Evolutionary conservation across 1,139 yeast genomes (phyloP), one percentile per base, ranked within the genome.

Genomic region (Chernovozyma sophiae-reginae): DNA sequence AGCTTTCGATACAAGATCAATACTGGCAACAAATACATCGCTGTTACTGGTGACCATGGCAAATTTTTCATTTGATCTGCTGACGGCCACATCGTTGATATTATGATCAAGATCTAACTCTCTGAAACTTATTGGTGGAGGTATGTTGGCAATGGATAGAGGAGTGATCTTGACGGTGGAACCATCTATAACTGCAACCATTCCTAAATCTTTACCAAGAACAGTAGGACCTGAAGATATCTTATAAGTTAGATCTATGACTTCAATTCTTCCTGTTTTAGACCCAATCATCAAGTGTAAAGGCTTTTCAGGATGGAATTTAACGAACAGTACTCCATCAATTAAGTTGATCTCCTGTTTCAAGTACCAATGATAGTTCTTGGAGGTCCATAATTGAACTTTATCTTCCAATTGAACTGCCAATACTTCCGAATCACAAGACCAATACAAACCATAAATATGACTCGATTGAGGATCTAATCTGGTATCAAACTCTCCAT

Each of bases 361-460:
- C 47, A 90, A 69, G 56, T 85, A 87, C 97, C 98, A 94, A 56
- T 90, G 95, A 58, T 90, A 94, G 57, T 94, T 94, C 53, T 86
- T 90, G 2, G 86, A 72, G 1, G 95, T 81, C 97, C 97, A 94
- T 26, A 94, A 62, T 55, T 86, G 95, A 15, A 92, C 71, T 25
- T 77, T 64, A 46, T 81, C 74, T 2, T 60, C 48, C 23, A 83
- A 61, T 38, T 77, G 81, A 18, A 92, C 65, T 0, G 95, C 84
- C 40, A 94, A 64, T 2, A 86, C 72, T 47, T 89, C 95, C 36
- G 94, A 82, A 48, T 83, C 84, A 30, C 80, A 70, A 41, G 92
- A 86, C 98, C 98, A 94, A 30, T 75, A 71, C 15, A 92, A 45
- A 33, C 69, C 69, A n/a, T 61, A 47, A 13, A 87, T 67, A 3